Evolutionary conservation across 2,329 filamentous ascomycete species (phyloP).

Genomic region (Colletotrichum lindemuthianum): DNA sequence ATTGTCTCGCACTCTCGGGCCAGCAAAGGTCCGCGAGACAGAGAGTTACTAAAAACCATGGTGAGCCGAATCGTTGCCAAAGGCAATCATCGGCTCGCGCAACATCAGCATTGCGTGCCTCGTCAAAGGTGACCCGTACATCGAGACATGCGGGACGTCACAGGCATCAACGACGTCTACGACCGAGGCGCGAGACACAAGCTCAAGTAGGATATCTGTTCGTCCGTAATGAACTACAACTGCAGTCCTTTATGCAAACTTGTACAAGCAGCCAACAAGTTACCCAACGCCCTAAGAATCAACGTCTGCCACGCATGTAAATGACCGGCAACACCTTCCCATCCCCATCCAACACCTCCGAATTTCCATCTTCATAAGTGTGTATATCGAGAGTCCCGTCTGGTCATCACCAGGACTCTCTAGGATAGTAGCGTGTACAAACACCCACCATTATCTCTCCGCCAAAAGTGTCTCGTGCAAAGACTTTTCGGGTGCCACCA

Average conservation of each 20-base stretch:
- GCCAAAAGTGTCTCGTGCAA: slow-evolving; percentile 17
- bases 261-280: slow-evolving; percentile 23
- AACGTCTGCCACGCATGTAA: slow-evolving; percentile 25
- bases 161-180: background rate
- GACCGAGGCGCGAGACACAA: background rate
- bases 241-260: slow-evolving; percentile 28
- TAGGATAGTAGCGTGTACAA: slow-evolving; percentile 21
- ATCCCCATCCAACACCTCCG: slow-evolving; percentile 30
- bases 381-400: slow-evolving; percentile 32
- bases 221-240: slow-evolving; percentile 31
- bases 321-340: slow-evolving; percentile 32
- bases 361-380: slow-evolving; percentile 35
- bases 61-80: slow-evolving; percentile 2
- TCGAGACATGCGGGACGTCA: slow-evolving; percentile 1
- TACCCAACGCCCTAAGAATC: slow-evolving; percentile 25
- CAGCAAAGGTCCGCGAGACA: background rate
- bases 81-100: slow-evolving; percentile 18
- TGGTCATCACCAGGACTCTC: slow-evolving; percentile 34
- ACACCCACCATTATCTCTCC: slow-evolving; percentile 33
- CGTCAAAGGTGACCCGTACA: slow-evolving; percentile 13
- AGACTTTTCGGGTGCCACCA: slow-evolving; percentile 31
- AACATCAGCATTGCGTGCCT: slow-evolving; percentile 17
- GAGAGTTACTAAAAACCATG: background rate
- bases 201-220: slow-evolving; percentile 30
- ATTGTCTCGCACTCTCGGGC: slow-evolving; percentile 19